A percentile compares a stretch with the other conserved stretches of the same genome.
These are phyloP conservation scores for Sugiyamaella xylanicola DNA, from an alignment of 1,139 yeast genomes.

Conservation along the genomic window DNA sequence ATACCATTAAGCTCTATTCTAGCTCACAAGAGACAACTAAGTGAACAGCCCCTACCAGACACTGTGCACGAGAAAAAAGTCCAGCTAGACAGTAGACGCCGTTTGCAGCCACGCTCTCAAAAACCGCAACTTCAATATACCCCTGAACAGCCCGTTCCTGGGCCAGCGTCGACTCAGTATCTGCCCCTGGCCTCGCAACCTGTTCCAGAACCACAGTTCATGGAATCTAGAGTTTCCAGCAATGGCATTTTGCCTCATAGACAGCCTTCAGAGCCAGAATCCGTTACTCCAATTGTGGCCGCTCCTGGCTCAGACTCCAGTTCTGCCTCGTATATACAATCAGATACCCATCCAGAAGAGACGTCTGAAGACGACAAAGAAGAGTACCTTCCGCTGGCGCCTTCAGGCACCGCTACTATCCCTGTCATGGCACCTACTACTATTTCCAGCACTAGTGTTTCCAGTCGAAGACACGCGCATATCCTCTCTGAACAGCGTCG, in stretches of 20 bases:
- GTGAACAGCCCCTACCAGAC: constrained; percentile 13
- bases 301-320: neutral
- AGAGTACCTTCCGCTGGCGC: constrained; percentile 10
- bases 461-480: constrained; percentile 43
- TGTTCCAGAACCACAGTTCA: too few relatives aligned
- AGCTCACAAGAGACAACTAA: constrained; percentile 50
- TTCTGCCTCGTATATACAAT: neutral
- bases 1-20: constrained; percentile 49
- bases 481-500: constrained; percentile 50
- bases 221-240: too few relatives aligned
- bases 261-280: too few relatives aligned
- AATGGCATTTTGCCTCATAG: too few relatives aligned
- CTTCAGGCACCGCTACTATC: constrained; percentile 22
- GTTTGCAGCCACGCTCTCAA: neutral
- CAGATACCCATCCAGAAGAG: constrained; percentile 2
- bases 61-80: constrained; percentile 14
- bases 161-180: too few relatives aligned
- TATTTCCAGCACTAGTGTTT: constrained; percentile 32
- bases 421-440: constrained; percentile 40
- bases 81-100: neutral
- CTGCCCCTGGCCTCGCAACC: too few relatives aligned
- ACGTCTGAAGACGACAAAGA: constrained; percentile 8
- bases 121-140: neutral
- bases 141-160: too few relatives aligned
- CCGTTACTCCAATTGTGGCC: too few relatives aligned